Evolutionary conservation across 768 basidiomycete genomes (phyloP), one percentile per base, ranked within the genome.

Genomic region (Roridomyces roridus): DNA sequence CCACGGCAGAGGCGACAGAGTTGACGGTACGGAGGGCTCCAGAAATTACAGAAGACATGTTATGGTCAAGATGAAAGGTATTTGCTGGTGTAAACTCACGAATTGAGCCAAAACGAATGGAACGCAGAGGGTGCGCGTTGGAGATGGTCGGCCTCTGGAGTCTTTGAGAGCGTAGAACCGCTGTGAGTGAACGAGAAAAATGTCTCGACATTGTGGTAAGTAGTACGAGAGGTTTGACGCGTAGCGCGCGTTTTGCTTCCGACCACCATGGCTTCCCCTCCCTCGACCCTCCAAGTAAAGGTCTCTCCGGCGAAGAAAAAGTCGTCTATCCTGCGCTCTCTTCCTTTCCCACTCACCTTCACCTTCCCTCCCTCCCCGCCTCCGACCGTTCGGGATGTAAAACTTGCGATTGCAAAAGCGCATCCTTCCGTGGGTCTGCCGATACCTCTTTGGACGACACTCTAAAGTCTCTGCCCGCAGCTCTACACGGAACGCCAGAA

Each of bases 401-500:
- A 63, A 45, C 10, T 44, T 18, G 61, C 61, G 36, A 63, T 63
- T n/a, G 53, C 55, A 28, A 41, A 52, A n/a, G 25, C 57, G 5
- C 23, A 55, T 45, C 61, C 61, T 24, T 51, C 52, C 37, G 61
- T 63, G 26, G 47, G 60, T 60, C 31, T 25, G 14, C 17, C 36
- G 12, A 25, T 39, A 9, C 21, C 1, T 52, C 31, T 25, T 23
- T 7, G 24, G 31, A 54, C 14, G 26, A 55, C n/a, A n/a, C 20
- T 58, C 25, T 29, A 46, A 40, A 21, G 2, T 50, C 46, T 59
- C 20, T 60, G n/a, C n/a, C n/a, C n/a, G n/a, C n/a, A 97, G 94
- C 84, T 96, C 62, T 81, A 85, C 55, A 66, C 80, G 0, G 72
- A 85, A 43, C 83, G 94, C 15, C 95, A 96, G 68, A 89, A 88